Base-by-base conservation (phyloP, 2,329 filamentous ascomycete genomes). In the Sphaerulina vaccinii region DNA sequence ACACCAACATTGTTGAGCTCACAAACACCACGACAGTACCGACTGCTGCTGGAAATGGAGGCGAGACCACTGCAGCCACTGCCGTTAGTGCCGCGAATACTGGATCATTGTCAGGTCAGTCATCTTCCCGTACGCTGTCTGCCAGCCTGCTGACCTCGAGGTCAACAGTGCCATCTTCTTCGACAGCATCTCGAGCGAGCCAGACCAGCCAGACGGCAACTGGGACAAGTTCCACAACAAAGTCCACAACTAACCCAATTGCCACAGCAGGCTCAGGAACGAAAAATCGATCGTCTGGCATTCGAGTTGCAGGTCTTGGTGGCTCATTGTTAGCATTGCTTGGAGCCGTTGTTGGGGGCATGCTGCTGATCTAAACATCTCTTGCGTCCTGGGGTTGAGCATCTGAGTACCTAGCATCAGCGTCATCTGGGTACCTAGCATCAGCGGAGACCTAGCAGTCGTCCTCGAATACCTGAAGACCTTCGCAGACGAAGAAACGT, bases 1-100 rank as follows among this genome's bases (percentile, higher is more conserved):
- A 64, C 15, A 70, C 75, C 56, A 72, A 78, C 54, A 67, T 84
- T 35, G 55, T 76, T 51, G 80, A 83, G 61, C 84, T 84, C 48
- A 70, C 70, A 10, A 50, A 41, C 21, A 40, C 24, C n/a, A 54
- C 45, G 5, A 33, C 40, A 3, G 37, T 54, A 36, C 51, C 51
- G 1, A 46, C 27, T 10, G 33, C 23, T 5, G 42, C 40, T 41
- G 45, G 51, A 3, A 46, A 50, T 18, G 38, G 48, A 15, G 45
- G 45, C 19, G 45, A 49, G 37, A 49, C 45, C 10, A 49, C 40
- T n/a, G 36, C 45, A 41, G 45, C 45, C 11, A 49, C 45, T n/a
- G 45, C 45, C 15, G 45, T 41, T 16, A 36, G 45, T 5, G 16
- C 45, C 6, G 37, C 36, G 23, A 49, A 49, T 16, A 49, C 45